Evolutionary conservation across 768 basidiomycete species (phyloP).

Genomic region (Coprinellus micaceus): DNA sequence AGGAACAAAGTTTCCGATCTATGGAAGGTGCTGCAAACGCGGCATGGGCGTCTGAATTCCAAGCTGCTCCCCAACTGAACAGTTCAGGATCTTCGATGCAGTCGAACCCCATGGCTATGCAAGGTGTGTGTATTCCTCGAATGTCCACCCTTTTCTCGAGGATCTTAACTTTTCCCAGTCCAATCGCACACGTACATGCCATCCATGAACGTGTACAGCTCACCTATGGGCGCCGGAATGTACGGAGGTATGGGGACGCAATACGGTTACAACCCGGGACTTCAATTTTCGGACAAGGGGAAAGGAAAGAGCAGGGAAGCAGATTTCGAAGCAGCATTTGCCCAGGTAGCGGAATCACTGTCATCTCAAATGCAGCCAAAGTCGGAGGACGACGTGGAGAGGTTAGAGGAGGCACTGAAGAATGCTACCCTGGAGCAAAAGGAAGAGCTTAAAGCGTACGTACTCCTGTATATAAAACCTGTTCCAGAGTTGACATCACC

Average conservation of each 20-base stretch:
- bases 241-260: constrained; percentile 28
- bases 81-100: constrained; percentile 25
- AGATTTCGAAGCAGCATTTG: constrained; percentile 86
- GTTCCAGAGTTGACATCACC: constrained; percentile 3
- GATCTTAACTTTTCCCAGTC: constrained; percentile 20
- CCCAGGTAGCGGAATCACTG: constrained; percentile 57
- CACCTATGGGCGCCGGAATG: constrained; percentile 38
- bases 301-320: constrained; percentile 74
- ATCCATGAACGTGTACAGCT: constrained; percentile 31
- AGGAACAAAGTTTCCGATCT: constrained; percentile 42
- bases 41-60: constrained; percentile 62
- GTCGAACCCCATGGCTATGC: constrained; percentile 25
- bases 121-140: background rate
- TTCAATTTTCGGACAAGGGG: constrained; percentile 24
- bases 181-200: constrained; percentile 43
- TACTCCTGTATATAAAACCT: background rate
- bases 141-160: background rate
- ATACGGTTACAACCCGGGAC: constrained; percentile 27
- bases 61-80: constrained; percentile 21
- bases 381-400: constrained; percentile 42
- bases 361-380: constrained; percentile 32
- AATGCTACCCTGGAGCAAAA: constrained; percentile 31
- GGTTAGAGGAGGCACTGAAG: constrained; percentile 42
- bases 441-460: constrained; percentile 52
- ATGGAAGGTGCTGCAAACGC: constrained; percentile 29